These are phyloP conservation scores for Solanum pinnatisectum DNA, from an alignment of 257 asterid species.

Conservation along the genomic window DNA sequence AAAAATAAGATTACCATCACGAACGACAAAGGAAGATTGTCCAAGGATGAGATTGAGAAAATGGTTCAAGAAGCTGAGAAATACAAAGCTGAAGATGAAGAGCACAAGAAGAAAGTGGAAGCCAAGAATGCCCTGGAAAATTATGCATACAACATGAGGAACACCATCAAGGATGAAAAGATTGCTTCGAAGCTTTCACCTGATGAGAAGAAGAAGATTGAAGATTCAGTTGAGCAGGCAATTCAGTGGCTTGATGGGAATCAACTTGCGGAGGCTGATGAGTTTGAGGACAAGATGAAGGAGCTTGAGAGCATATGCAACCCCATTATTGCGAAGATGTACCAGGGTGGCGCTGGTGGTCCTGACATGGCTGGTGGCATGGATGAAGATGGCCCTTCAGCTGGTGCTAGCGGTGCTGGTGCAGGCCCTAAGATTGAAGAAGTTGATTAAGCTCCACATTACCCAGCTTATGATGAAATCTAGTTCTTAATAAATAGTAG, in stretches of 20 bases:
- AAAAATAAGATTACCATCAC: conserved; percentile 30
- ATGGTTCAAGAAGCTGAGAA: conserved; percentile 30
- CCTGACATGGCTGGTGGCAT: conserved; percentile 17
- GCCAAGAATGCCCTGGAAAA: conserved; percentile 22
- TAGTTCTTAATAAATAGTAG: background rate
- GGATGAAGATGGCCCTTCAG: conserved; percentile 17
- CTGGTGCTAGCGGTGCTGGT: conserved; percentile 8
- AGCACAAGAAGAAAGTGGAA: conserved; percentile 23
- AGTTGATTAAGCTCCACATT: conserved; percentile 9
- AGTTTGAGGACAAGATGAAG: conserved; percentile 29
- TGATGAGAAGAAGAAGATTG: conserved; percentile 22
- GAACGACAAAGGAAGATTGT: conserved; percentile 22
- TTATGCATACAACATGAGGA: conserved; percentile 32
- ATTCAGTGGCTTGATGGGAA: conserved; percentile 24
- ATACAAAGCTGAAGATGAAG: conserved; percentile 25
- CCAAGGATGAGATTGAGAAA: conserved; percentile 28
- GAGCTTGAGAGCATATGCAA: conserved; percentile 26
- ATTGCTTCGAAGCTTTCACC: conserved; percentile 16
- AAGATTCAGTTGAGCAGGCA: conserved; percentile 15
- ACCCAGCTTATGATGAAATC: background rate
- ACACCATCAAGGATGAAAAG: conserved; percentile 32
- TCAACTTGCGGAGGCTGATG: conserved; percentile 26
- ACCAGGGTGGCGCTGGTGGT: conserved; percentile 18
- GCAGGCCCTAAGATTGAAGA: conserved; percentile 33
- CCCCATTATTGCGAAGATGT: conserved; percentile 29